Percentiles rank a stretch among this genome's conserved stretches.
These are phyloP conservation scores for Aspergillus chevalieri DNA, from an alignment of 2,329 filamentous ascomycete genomes.

Conservation along the genomic window DNA sequence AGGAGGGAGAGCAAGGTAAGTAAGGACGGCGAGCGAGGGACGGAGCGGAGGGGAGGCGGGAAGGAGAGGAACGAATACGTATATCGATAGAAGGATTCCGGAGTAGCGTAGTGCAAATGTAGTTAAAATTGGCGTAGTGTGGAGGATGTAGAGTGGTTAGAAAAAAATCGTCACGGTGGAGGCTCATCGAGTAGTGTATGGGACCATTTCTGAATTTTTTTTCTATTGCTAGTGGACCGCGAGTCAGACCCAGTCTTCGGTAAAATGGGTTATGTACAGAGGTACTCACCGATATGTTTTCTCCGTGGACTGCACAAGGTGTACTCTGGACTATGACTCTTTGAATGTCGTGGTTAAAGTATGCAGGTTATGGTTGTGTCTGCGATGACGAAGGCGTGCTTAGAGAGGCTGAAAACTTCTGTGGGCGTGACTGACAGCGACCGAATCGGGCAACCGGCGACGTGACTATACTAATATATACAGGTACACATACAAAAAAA, in stretches of 20 bases:
- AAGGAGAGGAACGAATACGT: no score
- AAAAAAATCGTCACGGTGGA: constrained; percentile 15
- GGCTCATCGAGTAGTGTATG: constrained; percentile 14
- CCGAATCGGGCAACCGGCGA: constrained; percentile 19
- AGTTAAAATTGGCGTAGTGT: constrained; percentile 5
- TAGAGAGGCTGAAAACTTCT: neutral
- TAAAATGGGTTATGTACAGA: constrained; percentile 2
- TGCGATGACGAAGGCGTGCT: neutral
- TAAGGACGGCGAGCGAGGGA: no score
- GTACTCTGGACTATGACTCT: neutral
- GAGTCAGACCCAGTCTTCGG: constrained; percentile 11
- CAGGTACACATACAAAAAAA: neutral
- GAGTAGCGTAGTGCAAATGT: constrained; percentile 2
- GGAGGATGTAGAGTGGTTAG: constrained; percentile 6
- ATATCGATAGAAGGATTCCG: no score
- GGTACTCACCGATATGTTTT: neutral
- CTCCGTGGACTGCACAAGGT: neutral
- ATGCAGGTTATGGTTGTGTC: neutral
- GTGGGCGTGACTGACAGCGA: constrained; percentile 2
- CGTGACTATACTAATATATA: constrained; percentile 7
- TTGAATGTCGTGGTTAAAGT: neutral
- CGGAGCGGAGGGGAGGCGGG: no score
- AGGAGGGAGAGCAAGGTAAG: neutral
- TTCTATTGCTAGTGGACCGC: neutral
- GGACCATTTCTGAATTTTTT: constrained; percentile 5